These are phyloP conservation scores for Monosporascus sp. DNA, from an alignment of 2,329 filamentous ascomycete species.

Conservation along the genomic window DNA sequence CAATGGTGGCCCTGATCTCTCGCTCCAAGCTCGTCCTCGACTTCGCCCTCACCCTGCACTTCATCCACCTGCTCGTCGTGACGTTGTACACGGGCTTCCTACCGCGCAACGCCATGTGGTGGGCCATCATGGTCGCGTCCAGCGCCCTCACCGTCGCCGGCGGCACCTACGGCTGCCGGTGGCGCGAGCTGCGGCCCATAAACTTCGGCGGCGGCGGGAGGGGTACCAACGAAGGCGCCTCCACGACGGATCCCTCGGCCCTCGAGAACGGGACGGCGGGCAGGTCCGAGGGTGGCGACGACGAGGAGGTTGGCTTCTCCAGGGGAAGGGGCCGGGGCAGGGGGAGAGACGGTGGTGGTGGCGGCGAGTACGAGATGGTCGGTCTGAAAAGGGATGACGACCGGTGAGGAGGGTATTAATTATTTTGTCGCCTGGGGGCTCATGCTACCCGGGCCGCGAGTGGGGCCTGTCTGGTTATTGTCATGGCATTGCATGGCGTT, in stretches of 20 bases:
- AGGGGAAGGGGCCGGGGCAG: slow-evolving; percentile 46
- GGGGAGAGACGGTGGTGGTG: slow-evolving; percentile 47
- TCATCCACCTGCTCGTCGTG: slow-evolving; percentile 72
- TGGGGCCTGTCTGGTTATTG: slow-evolving; percentile 3
- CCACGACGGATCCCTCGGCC: slow-evolving; percentile 3
- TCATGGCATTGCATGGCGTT: slow-evolving; percentile 31
- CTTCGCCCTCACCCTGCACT: slow-evolving; percentile 84
- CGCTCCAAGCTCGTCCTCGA: slow-evolving; percentile 93
- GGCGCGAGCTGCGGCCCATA: slow-evolving; percentile 83
- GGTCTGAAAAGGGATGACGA: slow-evolving; percentile 36
- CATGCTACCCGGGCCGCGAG: too few relatives aligned
- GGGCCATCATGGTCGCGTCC: slow-evolving; percentile 54
- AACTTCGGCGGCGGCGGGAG: slow-evolving; percentile 60
- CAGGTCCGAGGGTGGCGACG: slow-evolving; percentile 18
- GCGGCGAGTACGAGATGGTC: slow-evolving; percentile 63
- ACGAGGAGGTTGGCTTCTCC: slow-evolving; percentile 44
- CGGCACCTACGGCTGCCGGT: slow-evolving; percentile 87
- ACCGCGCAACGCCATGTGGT: slow-evolving; percentile 81
- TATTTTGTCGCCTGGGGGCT: too few relatives aligned
- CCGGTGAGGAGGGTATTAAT: slow-evolving; percentile 11
- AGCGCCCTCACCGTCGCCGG: slow-evolving; percentile 47
- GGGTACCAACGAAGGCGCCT: slow-evolving; percentile 29
- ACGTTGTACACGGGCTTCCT: slow-evolving; percentile 72
- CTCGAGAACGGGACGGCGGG: slow-evolving; percentile 14
- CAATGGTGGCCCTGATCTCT: slow-evolving; percentile 75